Evolutionary conservation across 2,329 filamentous ascomycete genomes (phyloP), one percentile per base, ranked within the genome.

Genomic region (Zasmidium cellare): DNA sequence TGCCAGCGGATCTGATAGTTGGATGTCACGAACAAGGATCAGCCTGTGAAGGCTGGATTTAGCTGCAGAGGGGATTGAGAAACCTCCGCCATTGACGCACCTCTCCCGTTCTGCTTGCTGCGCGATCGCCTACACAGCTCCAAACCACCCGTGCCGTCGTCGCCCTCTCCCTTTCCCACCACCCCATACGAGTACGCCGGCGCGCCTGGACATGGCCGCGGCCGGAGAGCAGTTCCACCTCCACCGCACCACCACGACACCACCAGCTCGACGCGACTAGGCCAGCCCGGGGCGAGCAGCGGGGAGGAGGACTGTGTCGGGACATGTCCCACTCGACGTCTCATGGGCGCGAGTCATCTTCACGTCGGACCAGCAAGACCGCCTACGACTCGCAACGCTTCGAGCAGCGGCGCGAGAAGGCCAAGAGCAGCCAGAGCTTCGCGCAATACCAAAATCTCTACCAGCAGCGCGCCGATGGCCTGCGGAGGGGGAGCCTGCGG

Each of bases 351-450:
- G 53, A 55, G 53, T 55, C 53, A 55, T 28, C 53, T 31, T 25
- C 44, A n/a, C 53, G 45, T 20, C 14, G 25, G 18, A 44, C 44
- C 53, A 35, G 25, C 24, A 46, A 14, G 20, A 22, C 46, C 31
- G 22, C 38, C 46, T 57, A 53, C 47, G 61, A 60, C 20, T 25
- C 52, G 38, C 57, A 58, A 53, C 61, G 55, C 31, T 46, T 46
- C 25, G 55, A 61, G 47, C 25, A 28, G 25, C 55, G 63, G 20
- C 55, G 53, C 45, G 65, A 69, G 60, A 70, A 68, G 61, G 62
- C 64, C 35, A 67, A 66, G 63, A 69, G 65, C 59, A 65, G 55
- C 28, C 62, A 67, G 60, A 53, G 48, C 49, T 60, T 63, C 53
- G 46, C 58, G 53, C 53, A 55, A 46, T 55, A 67, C 52, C 46